A percentile compares a stretch with the other conserved stretches of the same genome.
Evolutionary conservation across 768 basidiomycete genomes (phyloP).

Genomic region (Naganishia friedmannii): DNA sequence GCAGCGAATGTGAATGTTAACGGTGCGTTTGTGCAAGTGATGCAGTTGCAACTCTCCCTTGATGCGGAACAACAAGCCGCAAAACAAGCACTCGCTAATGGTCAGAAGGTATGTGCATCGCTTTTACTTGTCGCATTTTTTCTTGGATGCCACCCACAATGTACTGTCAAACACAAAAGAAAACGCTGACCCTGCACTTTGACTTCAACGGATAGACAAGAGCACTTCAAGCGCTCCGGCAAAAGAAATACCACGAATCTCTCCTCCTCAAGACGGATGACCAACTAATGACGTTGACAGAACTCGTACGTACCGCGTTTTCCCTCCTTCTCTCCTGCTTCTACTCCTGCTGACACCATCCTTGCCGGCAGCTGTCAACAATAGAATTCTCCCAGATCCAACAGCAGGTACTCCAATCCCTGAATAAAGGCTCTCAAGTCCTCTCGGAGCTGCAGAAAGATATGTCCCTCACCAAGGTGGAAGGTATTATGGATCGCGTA

Average conservation of each 20-base stretch:
- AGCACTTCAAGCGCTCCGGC: constrained; percentile 79
- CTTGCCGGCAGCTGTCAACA: constrained; percentile 69
- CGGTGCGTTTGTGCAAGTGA: too few relatives aligned
- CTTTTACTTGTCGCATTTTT: too few relatives aligned
- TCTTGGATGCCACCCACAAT: too few relatives aligned
- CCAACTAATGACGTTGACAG: constrained; percentile 83
- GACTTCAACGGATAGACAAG: constrained; percentile 51
- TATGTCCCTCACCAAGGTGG: constrained; percentile 87
- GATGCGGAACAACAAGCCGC: constrained; percentile 88
- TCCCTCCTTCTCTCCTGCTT: too few relatives aligned
- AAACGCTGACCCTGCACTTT: too few relatives aligned
- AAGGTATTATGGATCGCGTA: constrained; percentile 88
- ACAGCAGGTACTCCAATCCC: constrained; percentile 83
- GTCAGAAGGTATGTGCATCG: constrained; percentile 65
- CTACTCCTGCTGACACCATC: not conserved
- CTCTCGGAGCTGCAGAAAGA: constrained; percentile 91
- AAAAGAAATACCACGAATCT: constrained; percentile 89
- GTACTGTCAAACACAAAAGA: too few relatives aligned
- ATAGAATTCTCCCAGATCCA: constrained; percentile 96
- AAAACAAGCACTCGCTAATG: constrained; percentile 70
- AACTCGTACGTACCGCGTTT: constrained; percentile 61
- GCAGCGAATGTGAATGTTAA: not conserved
- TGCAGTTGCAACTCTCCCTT: constrained; percentile 77
- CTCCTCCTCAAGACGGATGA: constrained; percentile 81
- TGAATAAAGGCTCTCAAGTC: constrained; percentile 89